These are phyloP conservation scores for Metarhizium humberi DNA, from an alignment of 2,329 filamentous ascomycete genomes.

Conservation along the genomic window DNA sequence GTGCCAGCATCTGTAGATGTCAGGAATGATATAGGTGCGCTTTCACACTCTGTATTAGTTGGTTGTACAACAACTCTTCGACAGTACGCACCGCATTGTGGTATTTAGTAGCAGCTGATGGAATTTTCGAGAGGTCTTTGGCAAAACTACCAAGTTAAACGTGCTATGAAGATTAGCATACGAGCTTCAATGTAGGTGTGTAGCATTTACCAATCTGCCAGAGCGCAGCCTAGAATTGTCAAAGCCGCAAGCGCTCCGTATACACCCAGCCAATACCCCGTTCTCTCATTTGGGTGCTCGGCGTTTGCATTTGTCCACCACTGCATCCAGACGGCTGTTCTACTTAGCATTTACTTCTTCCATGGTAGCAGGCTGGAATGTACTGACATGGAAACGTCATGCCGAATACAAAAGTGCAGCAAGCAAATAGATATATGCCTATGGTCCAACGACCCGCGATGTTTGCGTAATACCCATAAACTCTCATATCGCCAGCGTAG, in stretches of 20 bases:
- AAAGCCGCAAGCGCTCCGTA: slow-evolving; percentile 10
- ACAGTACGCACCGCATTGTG: slow-evolving; percentile 15
- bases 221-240: not conserved
- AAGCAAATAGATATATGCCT: not conserved
- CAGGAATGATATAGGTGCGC: not conserved
- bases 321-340: slow-evolving; percentile 14
- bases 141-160: not conserved
- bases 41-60: not conserved
- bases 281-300: slow-evolving; percentile 7
- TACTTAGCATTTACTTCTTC: not conserved
- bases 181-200: too few relatives aligned
- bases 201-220: not conserved
- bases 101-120: slow-evolving; percentile 16
- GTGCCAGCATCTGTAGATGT: not conserved
- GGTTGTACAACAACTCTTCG: too few relatives aligned
- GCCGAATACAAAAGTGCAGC: not conserved
- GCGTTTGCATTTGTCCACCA: slow-evolving; percentile 14
- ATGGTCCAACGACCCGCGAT: not conserved
- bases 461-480: not conserved
- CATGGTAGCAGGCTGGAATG: not conserved
- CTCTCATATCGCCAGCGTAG: not conserved
- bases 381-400: not conserved
- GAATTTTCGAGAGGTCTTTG: not conserved
- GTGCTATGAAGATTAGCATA: not conserved
- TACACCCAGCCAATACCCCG: slow-evolving; percentile 13